Base-by-base conservation (phyloP, 75 land plant species). In the Sequoia sempervirens region DNA sequence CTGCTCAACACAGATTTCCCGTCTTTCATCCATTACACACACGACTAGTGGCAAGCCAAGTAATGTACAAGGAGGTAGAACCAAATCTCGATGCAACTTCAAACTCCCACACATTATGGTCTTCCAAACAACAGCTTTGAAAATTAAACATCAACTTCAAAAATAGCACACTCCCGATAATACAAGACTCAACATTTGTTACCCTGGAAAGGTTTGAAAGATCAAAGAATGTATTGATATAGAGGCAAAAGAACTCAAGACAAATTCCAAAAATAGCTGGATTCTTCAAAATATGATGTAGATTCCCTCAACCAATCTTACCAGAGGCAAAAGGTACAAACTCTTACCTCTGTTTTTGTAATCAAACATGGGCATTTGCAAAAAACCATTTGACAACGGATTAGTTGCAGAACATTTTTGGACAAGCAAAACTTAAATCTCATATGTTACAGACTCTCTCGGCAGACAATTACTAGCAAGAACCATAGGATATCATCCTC, bases 201-300 rank as follows among this genome's bases (percentile, higher is more conserved):
- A 70, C 80, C 32, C 50, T 78, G 4, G 47, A 78, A 78, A 78
- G 46, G 23, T 40, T 43, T n/a, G 30, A 26, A 78, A 78, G 47
- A 10, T 78, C 47, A 78, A 78, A 78, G 80, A 78, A 78, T 78
- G 80, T 47, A 38, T 43, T 45, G 50, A 78, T 45, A 45, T 41
- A 43, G 52, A 78, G 50, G 30, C 45, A 45, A 75, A 74, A 18
- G 41, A 75, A 75, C 45, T 75, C 43, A 17, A 18, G 23, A 40
- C 26, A 75, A 78, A 45, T 78, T n/a, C 80, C 26, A 30, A 78
- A 52, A 78, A 78, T 43, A 45, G 80, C 80, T 78, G 80, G 80
- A 78, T 26, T 78, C 80, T 45, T 78, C 80, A 26, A 47, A 45
- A 45, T 78, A 26, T 78, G 52, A 20, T 26, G 80, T 28, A 41